phyloP scores from a whole-genome alignment of 768 basidiomycete species.

The Rickenella mellea region DNA sequence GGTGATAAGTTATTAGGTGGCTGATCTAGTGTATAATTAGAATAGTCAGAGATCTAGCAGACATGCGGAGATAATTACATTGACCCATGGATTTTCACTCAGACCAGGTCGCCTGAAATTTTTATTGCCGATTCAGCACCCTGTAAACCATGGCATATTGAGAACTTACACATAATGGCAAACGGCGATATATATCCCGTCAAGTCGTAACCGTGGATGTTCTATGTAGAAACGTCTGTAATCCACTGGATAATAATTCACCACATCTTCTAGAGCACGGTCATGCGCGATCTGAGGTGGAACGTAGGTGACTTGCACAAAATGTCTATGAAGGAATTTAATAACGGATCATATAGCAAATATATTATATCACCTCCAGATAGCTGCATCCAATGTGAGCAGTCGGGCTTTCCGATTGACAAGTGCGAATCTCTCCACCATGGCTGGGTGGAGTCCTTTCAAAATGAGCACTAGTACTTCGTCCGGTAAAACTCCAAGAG shows the following conservation, averaged over 20 bases:
- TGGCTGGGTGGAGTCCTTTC: slow-evolving; percentile 50
- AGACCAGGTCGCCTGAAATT: slow-evolving; percentile 53
- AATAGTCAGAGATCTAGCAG: slow-evolving; percentile 2
- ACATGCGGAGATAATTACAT: slow-evolving; percentile 37
- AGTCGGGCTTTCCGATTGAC: slow-evolving; percentile 69
- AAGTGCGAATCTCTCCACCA: slow-evolving; percentile 69
- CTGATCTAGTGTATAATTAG: slow-evolving; percentile 39
- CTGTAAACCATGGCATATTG: neutral
- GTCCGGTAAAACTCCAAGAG: slow-evolving; percentile 57
- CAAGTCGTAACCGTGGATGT: slow-evolving; percentile 74
- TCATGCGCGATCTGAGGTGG: slow-evolving; percentile 62
- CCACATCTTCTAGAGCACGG: slow-evolving; percentile 38
- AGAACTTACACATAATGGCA: slow-evolving; percentile 73
- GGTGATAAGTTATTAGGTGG: slow-evolving; percentile 87
- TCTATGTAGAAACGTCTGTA: slow-evolving; percentile 75
- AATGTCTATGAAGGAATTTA: slow-evolving; percentile 30
- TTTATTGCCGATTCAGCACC: neutral
- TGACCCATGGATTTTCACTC: slow-evolving; percentile 82
- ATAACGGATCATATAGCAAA: neutral
- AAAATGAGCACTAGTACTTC: slow-evolving; percentile 68
- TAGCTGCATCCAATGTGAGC: slow-evolving; percentile 53
- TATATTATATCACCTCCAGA: slow-evolving; percentile 56
- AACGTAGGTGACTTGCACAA: slow-evolving; percentile 58
- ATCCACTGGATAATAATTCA: slow-evolving; percentile 45
- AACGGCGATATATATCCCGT: slow-evolving; percentile 87